Percentiles rank a stretch among this genome's conserved stretches.
Conservation (phyloP, 495 filamentous ascomycete species). For the Hypomontagnella monticulosa region DNA sequence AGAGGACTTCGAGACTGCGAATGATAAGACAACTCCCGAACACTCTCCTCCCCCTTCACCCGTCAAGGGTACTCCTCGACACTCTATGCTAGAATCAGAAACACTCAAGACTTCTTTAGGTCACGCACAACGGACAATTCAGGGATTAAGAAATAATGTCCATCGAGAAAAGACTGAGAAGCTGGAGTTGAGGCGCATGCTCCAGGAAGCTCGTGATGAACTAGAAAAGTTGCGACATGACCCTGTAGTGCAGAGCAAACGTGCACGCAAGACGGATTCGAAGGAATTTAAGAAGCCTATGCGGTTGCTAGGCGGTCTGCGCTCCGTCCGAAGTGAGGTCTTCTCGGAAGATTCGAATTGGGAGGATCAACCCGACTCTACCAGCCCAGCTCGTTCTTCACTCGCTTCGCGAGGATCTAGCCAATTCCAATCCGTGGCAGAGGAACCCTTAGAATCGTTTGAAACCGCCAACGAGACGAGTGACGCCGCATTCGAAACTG, state of each 20-base stretch:
- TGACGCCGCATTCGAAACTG: conserved; percentile 86
- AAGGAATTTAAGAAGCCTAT: conserved; percentile 80
- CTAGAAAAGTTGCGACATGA: conserved; percentile 80
- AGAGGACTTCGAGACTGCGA: conserved; percentile 70
- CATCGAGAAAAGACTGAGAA: conserved; percentile 99
- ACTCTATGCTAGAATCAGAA: conserved; percentile 90
- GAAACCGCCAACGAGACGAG: conserved; percentile 87
- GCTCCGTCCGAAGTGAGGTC: conserved; percentile 79
- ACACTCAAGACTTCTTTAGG: conserved; percentile 92
- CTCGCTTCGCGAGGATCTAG: conserved; percentile 46
- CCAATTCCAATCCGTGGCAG: conserved; percentile 37
- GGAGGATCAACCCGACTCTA: conserved; percentile 73
- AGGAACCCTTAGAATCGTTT: conserved; percentile 68
- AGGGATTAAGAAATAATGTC: conserved; percentile 91
- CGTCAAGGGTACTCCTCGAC: conserved; percentile 87
- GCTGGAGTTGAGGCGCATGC: conserved; percentile 91
- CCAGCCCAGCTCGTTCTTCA: conserved; percentile 41
- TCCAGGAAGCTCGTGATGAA: conserved; percentile 95
- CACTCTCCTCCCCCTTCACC: conserved; percentile 91
- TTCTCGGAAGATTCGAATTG: conserved; percentile 82
- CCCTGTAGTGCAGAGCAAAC: conserved; percentile 59
- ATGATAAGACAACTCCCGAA: conserved; percentile 80
- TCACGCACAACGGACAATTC: conserved; percentile 95
- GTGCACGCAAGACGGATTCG: conserved; percentile 74
- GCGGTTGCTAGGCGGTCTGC: conserved; percentile 78